Base-by-base conservation (phyloP, 2,329 filamentous ascomycete genomes). In the Teratosphaeria destructans region DNA sequence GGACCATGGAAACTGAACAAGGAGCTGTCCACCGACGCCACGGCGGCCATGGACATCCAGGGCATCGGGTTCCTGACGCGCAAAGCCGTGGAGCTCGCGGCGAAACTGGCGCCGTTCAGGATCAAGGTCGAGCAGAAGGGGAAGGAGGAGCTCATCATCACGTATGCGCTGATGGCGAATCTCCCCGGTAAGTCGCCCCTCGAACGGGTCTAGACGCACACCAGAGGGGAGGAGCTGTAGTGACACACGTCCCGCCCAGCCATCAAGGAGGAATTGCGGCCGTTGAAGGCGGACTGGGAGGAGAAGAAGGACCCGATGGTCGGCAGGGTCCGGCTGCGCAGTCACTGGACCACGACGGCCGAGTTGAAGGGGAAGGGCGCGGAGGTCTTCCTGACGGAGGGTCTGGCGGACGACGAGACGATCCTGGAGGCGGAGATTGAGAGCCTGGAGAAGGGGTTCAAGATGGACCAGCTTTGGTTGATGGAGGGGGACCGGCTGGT, bases 401-500 rank as follows among this genome's bases (percentile, higher is more conserved):
- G 61, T 2, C 11, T 65, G 35, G 52, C 54, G n/a, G 58, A 57
- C 3, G 57, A 53, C 4, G 59, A 57, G 7, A 61, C 63, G 57
- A 57, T 60, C 29, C 54, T 66, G 12, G 60, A 63, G 55, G 53
- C 55, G 3, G 64, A 66, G 55, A 49, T 66, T 2, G 60, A 61
- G 54, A 59, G 60, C 58, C 14, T 47, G 47, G 55, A 60, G 39
- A 12, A 54, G 39, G 53, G 47, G 52, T 55, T 59, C 57, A 27
- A 54, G 55, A 59, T 39, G 47, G 57, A 59, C 52, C 61, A 66
- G 58, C 57, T 66, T 37, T 66, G 63, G 63, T 59, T 61, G 43
- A 54, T 66, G 47, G 63, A 65, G 39, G 49, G 59, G n/a, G 61
- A 54, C 14, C 60, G 58, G 55, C 57, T 66, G 35, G 59, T 66